phyloP scores from a whole-genome alignment of 306 rosid genomes.

The Quercus variabilis region DNA sequence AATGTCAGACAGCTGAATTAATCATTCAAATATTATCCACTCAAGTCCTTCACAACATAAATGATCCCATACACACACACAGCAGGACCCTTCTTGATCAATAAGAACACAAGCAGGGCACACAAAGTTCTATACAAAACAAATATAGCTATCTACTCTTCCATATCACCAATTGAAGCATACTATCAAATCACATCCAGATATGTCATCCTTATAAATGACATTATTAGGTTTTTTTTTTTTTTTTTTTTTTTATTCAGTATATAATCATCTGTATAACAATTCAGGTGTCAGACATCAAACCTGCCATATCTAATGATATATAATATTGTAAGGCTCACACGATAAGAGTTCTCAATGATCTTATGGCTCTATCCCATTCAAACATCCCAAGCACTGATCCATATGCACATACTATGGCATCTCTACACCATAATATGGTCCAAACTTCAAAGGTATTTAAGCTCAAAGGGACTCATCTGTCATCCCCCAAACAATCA shows the following conservation, averaged over 20 bases:
- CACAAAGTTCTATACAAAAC: neutral
- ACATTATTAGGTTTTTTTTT: neutral
- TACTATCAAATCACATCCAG: neutral
- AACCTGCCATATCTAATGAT: neutral
- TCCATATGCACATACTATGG: neutral
- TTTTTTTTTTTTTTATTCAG: too few species aligned
- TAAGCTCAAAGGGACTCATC: neutral
- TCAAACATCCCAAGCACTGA: neutral
- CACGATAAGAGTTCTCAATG: neutral
- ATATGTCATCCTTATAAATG: neutral
- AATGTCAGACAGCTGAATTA: conserved; percentile 23
- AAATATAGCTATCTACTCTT: neutral
- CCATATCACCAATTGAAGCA: neutral
- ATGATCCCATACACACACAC: neutral
- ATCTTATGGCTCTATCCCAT: neutral
- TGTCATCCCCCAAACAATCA: neutral
- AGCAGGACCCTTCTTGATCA: neutral
- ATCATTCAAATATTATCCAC: conserved; percentile 6
- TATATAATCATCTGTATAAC: neutral
- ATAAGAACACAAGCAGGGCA: neutral
- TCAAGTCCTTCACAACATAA: conserved; percentile 1
- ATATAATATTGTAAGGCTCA: neutral
- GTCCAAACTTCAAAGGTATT: neutral
- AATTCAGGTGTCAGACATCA: neutral
- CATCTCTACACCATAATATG: neutral